Percentiles rank a stretch among this genome's conserved stretches.
Evolutionary conservation across 805 yeast genomes (phyloP).

Genomic region (Brettanomyces bruxellensis): DNA sequence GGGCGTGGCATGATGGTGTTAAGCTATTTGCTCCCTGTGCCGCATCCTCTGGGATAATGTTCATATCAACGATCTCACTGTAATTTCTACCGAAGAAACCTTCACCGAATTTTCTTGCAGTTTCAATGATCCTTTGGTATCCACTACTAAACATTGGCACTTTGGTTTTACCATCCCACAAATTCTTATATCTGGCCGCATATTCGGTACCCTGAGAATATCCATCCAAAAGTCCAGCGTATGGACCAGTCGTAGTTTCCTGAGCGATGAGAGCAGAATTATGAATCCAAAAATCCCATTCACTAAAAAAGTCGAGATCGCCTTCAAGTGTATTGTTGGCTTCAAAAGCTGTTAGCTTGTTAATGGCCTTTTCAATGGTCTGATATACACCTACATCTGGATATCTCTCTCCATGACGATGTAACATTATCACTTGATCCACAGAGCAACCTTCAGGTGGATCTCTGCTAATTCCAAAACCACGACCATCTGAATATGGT

Average conservation of each 20-base stretch:
- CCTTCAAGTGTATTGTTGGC: constrained; percentile 20
- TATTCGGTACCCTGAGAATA: constrained; percentile 37
- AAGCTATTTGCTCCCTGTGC: constrained; percentile 46
- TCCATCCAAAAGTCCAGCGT: constrained; percentile 41
- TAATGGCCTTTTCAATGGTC: constrained; percentile 18
- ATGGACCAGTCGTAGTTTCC: constrained; percentile 40
- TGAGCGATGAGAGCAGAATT: constrained; percentile 23
- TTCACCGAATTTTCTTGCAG: constrained; percentile 43
- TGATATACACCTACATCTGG: constrained; percentile 30
- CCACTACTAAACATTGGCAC: constrained; percentile 46
- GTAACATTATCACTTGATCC: constrained; percentile 58
- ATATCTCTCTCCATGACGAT: constrained; percentile 70
- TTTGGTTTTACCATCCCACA: constrained; percentile 28
- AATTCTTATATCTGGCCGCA: constrained; percentile 38
- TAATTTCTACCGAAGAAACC: constrained; percentile 45
- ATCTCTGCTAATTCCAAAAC: constrained; percentile 42
- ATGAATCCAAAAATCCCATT: not conserved
- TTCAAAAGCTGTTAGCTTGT: constrained; percentile 21
- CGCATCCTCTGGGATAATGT: constrained; percentile 36
- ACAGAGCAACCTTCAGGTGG: constrained; percentile 42
- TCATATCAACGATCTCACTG: constrained; percentile 26
- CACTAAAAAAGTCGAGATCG: not conserved
- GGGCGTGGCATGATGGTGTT: constrained; percentile 21
- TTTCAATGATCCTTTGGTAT: constrained; percentile 41
- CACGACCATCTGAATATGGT: constrained; percentile 26